These are phyloP conservation scores for Apocynum venetum DNA, from an alignment of 257 asterid genomes.

Conservation along the genomic window DNA sequence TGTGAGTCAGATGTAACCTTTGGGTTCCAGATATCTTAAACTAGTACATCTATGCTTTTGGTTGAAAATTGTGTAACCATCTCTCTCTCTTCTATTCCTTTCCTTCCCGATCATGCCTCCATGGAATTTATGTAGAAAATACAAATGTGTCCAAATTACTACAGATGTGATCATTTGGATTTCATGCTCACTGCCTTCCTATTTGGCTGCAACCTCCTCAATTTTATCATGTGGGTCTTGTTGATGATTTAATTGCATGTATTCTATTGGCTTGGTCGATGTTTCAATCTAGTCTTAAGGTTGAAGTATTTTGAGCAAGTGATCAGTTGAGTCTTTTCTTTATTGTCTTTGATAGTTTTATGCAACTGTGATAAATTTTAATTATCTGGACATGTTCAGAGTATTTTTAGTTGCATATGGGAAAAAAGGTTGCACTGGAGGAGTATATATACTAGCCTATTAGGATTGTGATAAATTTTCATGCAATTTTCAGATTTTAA, in stretches of 20 bases:
- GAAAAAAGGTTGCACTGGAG: not conserved
- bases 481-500: not conserved
- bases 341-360: not conserved
- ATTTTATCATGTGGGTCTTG: not conserved
- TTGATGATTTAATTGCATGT: not conserved
- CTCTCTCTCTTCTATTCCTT: not conserved
- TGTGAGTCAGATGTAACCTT: not conserved
- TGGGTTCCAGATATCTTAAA: not conserved
- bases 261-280: not conserved
- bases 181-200: not conserved
- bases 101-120: not conserved
- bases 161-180: not conserved
- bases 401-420: not conserved
- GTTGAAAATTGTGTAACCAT: not conserved
- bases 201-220: not conserved
- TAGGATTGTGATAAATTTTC: not conserved
- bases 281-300: not conserved
- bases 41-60: not conserved
- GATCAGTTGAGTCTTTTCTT: not conserved
- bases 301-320: not conserved
- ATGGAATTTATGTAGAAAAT: not conserved
- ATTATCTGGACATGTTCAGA: not conserved
- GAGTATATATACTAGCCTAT: not conserved
- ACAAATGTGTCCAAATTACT: not conserved
- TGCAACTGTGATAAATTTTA: not conserved